A percentile compares a stretch with the other conserved stretches of the same genome.
Conservation (phyloP, 345 rosid genomes). For the Heritiera littoralis region DNA sequence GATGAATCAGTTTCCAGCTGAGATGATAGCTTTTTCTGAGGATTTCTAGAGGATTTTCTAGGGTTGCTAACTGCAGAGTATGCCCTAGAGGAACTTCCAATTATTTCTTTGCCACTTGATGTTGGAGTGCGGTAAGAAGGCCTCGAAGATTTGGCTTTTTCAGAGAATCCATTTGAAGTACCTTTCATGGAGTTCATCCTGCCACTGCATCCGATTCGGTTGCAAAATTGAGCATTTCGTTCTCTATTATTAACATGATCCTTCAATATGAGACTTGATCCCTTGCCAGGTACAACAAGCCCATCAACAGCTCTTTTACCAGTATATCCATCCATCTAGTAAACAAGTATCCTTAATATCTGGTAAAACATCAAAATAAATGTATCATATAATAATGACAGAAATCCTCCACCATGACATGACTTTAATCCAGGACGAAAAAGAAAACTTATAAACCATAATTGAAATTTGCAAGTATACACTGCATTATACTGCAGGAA, state of each 20-base stretch:
- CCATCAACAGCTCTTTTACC: slow-evolving; percentile 62
- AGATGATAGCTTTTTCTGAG: slow-evolving; percentile 48
- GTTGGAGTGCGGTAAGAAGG: slow-evolving; percentile 48
- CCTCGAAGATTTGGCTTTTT: slow-evolving; percentile 57
- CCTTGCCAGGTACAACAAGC: slow-evolving; percentile 50
- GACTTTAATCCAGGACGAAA: neutral
- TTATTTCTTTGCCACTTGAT: slow-evolving; percentile 62
- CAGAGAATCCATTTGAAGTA: slow-evolving; percentile 45
- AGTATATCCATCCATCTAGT: slow-evolving; percentile 72
- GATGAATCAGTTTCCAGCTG: slow-evolving; percentile 60
- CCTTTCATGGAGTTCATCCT: slow-evolving; percentile 56
- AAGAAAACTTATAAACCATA: neutral
- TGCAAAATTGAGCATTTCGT: slow-evolving; percentile 58
- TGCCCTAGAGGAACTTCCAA: slow-evolving; percentile 69
- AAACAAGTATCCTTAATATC: slow-evolving; percentile 29
- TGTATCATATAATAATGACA: neutral
- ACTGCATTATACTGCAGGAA: neutral
- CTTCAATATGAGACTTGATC: slow-evolving; percentile 54
- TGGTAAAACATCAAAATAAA: slow-evolving; percentile 29
- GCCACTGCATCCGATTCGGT: slow-evolving; percentile 63
- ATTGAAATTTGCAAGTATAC: neutral
- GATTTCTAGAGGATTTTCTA: slow-evolving; percentile 41
- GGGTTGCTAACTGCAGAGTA: slow-evolving; percentile 36
- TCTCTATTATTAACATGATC: slow-evolving; percentile 57
- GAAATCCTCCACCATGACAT: slow-evolving; percentile 2